Evolutionary conservation across 495 filamentous ascomycete species (phyloP).

Genomic region (Astrocystis sublimbata): DNA sequence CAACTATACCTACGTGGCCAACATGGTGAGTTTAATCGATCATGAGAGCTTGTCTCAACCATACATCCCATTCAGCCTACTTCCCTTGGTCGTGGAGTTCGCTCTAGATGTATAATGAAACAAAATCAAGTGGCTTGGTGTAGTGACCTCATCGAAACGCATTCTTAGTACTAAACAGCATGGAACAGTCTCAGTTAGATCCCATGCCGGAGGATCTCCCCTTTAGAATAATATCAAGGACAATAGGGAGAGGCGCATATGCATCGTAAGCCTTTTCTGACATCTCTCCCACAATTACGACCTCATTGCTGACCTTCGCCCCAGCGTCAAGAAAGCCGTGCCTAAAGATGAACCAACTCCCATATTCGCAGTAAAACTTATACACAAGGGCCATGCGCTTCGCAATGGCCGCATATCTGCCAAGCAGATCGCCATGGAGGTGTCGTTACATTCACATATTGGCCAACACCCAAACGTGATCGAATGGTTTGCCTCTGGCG

Average conservation of each 20-base stretch:
- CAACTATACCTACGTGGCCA: not conserved
- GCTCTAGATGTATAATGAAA: constrained; percentile 6
- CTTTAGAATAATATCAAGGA: constrained; percentile 92
- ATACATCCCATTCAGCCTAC: not conserved
- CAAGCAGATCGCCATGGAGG: constrained; percentile 86
- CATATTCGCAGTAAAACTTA: constrained; percentile 96
- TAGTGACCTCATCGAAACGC: constrained; percentile 2
- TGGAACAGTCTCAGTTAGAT: constrained; percentile 80
- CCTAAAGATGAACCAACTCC: constrained; percentile 67
- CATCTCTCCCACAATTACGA: constrained; percentile 14
- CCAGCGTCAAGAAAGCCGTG: constrained; percentile 90
- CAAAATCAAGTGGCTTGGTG: constrained; percentile 2
- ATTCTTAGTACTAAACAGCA: constrained; percentile 30
- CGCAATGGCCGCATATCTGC: constrained; percentile 83
- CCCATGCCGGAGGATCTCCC: constrained; percentile 84
- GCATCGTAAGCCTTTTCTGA: constrained; percentile 68
- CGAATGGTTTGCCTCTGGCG: constrained; percentile 81
- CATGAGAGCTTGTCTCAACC: not conserved
- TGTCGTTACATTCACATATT: constrained; percentile 82
- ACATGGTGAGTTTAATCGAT: constrained; percentile 14
- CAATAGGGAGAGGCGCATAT: constrained; percentile 94
- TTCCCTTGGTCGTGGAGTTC: not conserved
- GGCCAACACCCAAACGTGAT: constrained; percentile 92
- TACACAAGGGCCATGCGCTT: constrained; percentile 92
- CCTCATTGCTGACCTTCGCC: constrained; percentile 22